Base-by-base conservation (phyloP, 2,329 filamentous ascomycete genomes). In the Sporothrix curviconia region DNA sequence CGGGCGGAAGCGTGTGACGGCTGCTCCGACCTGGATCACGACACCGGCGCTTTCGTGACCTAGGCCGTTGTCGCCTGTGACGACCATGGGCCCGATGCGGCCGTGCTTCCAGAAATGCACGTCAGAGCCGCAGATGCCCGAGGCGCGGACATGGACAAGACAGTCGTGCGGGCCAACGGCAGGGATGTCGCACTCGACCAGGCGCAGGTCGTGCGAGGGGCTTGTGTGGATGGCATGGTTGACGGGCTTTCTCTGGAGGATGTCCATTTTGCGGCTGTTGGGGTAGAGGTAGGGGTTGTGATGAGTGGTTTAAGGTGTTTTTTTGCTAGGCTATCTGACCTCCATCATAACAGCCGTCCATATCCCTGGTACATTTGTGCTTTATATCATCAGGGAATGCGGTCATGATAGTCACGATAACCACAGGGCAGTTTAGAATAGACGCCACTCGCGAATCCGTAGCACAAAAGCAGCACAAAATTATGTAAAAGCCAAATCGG, bases 161-260 rank as follows among this genome's bases (percentile, higher is more conserved):
- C 81, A 82, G 61, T 86, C 78, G n/a, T 78, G 78, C 6, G 70
- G 40, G 15, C 52, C 52, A 32, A 43, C 15, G 2, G 34, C 51
- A 24, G 63, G 62, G 4, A 87, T 70, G 55, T 79, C 67, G 25
- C 73, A 77, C 59, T 83, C 78, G 8, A 78, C 80, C 46, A 87
- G 75, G 80, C 83, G 86, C 44, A 88, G 74, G 57, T 87, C 83
- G 67, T 88, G 84, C 19, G 76, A 76, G 12, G 84, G 83, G 70
- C 87, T 86, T 54, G 84, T 87, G 74, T 81, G 87, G 59, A 87
- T 83, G 62, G 84, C 85, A 64, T 87, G 83, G 70, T 87, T 88
- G 43, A 56, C 47, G 15, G 60, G 59, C 46, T 61, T 68, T 22
- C 46, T 50, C 28, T 50, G n/a, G 46, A 50, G 17, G 28, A 50